Conservation (phyloP, 257 asterid species). For the Handroanthus guayacan region DNA sequence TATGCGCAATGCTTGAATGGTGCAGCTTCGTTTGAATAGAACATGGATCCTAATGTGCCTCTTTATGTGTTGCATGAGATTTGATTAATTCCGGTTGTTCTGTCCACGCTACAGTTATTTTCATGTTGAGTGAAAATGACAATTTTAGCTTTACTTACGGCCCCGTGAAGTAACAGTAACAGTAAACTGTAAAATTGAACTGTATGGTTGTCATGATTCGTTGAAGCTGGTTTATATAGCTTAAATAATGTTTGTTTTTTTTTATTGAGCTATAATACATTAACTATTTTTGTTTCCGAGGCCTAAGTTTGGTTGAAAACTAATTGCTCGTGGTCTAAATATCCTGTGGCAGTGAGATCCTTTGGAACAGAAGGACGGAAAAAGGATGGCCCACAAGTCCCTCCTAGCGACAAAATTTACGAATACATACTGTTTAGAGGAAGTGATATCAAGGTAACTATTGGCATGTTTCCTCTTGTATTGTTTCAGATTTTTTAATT, state of each 20-base stretch:
- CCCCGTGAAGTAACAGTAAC: neutral
- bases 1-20: slow-evolving; percentile 3
- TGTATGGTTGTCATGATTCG: neutral
- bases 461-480: neutral
- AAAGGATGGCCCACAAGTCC: slow-evolving; percentile 92
- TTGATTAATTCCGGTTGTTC: neutral
- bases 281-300: neutral
- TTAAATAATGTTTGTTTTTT: neutral
- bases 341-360: slow-evolving; percentile 72
- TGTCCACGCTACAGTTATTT: neutral
- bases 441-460: slow-evolving; percentile 86
- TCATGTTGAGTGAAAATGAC: slow-evolving; percentile 2
- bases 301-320: neutral
- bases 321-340: slow-evolving; percentile 7
- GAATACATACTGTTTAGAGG: slow-evolving; percentile 95
- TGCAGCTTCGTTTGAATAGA: neutral
- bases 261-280: slow-evolving; percentile 5
- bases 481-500: neutral
- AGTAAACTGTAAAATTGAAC: neutral
- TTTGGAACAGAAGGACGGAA: slow-evolving; percentile 97
- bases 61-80: neutral
- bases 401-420: slow-evolving; percentile 85
- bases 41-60: neutral
- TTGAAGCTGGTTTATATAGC: neutral
- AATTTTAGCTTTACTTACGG: slow-evolving; percentile 7